Evolutionary conservation across 179 eudicot species (phyloP), one percentile per base, ranked within the genome.

Genomic region (Carnegiea gigantea): DNA sequence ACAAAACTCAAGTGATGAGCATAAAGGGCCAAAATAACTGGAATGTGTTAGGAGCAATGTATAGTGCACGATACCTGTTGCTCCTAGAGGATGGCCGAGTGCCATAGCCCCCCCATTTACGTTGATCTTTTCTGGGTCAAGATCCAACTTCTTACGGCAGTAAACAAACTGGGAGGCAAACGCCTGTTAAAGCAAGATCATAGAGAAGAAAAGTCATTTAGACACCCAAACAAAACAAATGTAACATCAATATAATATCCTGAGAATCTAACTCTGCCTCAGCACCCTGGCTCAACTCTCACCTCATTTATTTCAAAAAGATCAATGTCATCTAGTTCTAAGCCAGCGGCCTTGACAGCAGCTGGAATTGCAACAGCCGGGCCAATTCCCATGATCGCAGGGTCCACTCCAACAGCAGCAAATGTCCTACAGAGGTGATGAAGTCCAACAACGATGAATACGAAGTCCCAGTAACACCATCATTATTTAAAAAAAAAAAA

Each of bases 71-170:
- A 49, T 89, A 96, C 99, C 99, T 88, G 99, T 96, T 81, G 96
- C 97, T 73, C 99, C 99, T 84, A 96, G 82, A 73, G 99, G 99
- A 91, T 96, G 98, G 68, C 99, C 98, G 49, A 96, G 77, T 26
- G 99, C 99, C 92, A 96, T 94, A 43, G 99, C 98, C 78, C 99
- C 99, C 83, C 99, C 98, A 85, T 96, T 94, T 20, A 96, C 98
- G 87, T 96, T 96, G 75, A 96, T 91, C 88, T 96, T 94, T 80
- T 88, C 89, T 10, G 91, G 94, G 84, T 96, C 97, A 83, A 96
- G 95, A 44, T 85, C 94, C 73, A 96, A 86, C 87, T 94, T 92
- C 92, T 93, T 96, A 40, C 84, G 93, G 85, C 98, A 94, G 82
- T 96, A 96, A 36, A 96, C 89, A 84, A 85, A 96, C 77, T 96